Evolutionary conservation across 139 green algal species (phyloP).

Genomic region (Tetraselmis striata): DNA sequence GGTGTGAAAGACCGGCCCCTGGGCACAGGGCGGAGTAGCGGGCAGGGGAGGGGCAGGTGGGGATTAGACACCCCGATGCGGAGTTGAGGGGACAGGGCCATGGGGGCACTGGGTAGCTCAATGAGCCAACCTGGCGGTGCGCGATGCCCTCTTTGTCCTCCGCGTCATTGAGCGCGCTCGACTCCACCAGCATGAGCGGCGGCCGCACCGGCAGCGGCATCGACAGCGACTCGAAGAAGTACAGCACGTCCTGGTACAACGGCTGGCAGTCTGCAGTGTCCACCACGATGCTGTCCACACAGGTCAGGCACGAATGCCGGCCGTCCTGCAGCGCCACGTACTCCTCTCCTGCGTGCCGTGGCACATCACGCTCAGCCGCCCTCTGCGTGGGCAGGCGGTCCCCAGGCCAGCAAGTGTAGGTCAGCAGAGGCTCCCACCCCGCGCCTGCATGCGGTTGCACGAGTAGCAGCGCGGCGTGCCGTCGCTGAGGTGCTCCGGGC

Average conservation of each 20-base stretch:
- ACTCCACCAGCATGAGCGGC: slow-evolving; percentile 76
- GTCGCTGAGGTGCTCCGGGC: slow-evolving; percentile 43
- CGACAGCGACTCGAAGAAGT: slow-evolving; percentile 43
- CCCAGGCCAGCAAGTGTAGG: too few species aligned
- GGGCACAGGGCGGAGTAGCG: slow-evolving; percentile 7
- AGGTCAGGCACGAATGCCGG: slow-evolving; percentile 72
- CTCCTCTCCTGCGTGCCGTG: slow-evolving; percentile 13
- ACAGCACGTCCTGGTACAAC: slow-evolving; percentile 65
- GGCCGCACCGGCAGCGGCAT: slow-evolving; percentile 50
- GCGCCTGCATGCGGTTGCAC: slow-evolving; percentile 46
- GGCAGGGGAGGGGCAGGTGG: not conserved
- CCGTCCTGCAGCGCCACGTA: slow-evolving; percentile 57
- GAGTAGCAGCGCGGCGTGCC: slow-evolving; percentile 55
- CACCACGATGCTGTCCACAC: slow-evolving; percentile 59
- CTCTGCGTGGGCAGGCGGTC: too few species aligned
- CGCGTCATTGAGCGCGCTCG: slow-evolving; percentile 53
- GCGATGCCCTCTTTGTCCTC: not conserved
- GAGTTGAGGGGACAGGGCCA: too few species aligned
- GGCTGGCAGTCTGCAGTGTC: slow-evolving; percentile 71
- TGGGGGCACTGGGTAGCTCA: not conserved
- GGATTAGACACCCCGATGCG: too few species aligned
- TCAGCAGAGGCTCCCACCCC: too few species aligned
- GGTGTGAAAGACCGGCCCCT: slow-evolving; percentile 63
- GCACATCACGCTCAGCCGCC: too few species aligned
- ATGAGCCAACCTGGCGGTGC: slow-evolving; percentile 11